A percentile compares a stretch with the other conserved stretches of the same genome.
phyloP scores from a whole-genome alignment of 306 rosid species.

The Clitoria ternatea region DNA sequence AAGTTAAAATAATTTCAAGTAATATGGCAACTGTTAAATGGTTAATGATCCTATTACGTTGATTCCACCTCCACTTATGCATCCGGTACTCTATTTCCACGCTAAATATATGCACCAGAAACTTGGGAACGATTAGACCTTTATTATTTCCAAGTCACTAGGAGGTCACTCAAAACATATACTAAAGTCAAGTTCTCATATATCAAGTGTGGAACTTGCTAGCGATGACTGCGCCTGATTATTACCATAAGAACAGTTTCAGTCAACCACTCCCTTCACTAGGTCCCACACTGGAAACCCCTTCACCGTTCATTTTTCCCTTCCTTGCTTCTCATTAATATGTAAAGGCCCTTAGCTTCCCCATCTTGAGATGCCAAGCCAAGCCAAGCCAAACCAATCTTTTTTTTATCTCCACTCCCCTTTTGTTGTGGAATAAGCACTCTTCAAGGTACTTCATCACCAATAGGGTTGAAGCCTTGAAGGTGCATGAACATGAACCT shows the following conservation, averaged over 20 bases:
- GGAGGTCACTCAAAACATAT: not conserved
- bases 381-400: slow-evolving; percentile 25
- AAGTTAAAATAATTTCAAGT: no score
- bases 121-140: slow-evolving; percentile 23
- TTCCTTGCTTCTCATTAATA: slow-evolving; percentile 23
- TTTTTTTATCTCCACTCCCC: slow-evolving; percentile 39
- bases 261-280: slow-evolving; percentile 41
- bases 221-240: slow-evolving; percentile 39
- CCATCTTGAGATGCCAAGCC: slow-evolving; percentile 46
- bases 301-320: slow-evolving; percentile 61
- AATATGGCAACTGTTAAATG: no score
- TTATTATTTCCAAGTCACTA: not conserved
- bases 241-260: slow-evolving; percentile 23
- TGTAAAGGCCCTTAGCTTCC: slow-evolving; percentile 30
- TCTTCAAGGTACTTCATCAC: slow-evolving; percentile 27
- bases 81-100: slow-evolving; percentile 5
- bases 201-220: not conserved
- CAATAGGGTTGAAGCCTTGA: slow-evolving; percentile 10
- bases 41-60: slow-evolving; percentile 22
- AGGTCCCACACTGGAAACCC: slow-evolving; percentile 52
- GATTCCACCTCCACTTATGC: slow-evolving; percentile 33
- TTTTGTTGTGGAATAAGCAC: slow-evolving; percentile 30
- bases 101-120: slow-evolving; percentile 11
- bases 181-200: slow-evolving; percentile 19
- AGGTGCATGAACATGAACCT: not conserved